Conservation (phyloP, 73 alveolate genomes). For the Paraurostyla sp. region DNA sequence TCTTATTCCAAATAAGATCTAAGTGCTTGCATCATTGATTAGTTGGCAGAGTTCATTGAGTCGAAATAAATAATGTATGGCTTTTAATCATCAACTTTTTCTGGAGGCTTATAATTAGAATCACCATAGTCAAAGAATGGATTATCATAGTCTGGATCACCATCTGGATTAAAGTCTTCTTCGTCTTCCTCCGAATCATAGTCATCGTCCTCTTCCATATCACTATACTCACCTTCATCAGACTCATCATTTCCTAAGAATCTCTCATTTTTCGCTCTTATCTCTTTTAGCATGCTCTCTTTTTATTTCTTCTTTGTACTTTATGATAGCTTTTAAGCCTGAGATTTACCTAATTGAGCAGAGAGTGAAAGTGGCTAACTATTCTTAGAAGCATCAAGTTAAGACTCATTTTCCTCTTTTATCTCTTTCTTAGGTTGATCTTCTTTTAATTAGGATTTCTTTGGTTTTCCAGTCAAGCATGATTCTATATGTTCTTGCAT, state of each 20-base stretch:
- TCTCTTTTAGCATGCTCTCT: too few relatives aligned
- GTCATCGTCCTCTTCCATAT: not conserved
- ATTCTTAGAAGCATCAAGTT: too few relatives aligned
- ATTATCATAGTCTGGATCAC: not conserved
- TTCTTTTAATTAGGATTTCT: not conserved
- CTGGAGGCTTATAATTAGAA: not conserved
- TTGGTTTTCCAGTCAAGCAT: not conserved
- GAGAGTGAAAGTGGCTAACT: too few relatives aligned
- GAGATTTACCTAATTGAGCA: too few relatives aligned
- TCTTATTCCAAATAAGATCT: slow-evolving; percentile 48
- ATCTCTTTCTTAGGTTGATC: not conserved
- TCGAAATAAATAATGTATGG: slow-evolving; percentile 58
- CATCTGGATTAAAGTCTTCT: too few relatives aligned
- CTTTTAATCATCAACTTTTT: not conserved
- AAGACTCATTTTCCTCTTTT: not conserved
- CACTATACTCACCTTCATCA: slow-evolving; percentile 20
- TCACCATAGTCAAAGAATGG: not conserved
- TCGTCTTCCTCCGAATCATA: too few relatives aligned
- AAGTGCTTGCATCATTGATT: not conserved
- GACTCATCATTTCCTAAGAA: not conserved
- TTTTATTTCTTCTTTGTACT: too few relatives aligned
- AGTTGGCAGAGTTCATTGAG: slow-evolving; percentile 3
- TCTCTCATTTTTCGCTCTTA: too few relatives aligned
- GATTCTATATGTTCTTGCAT: not conserved
- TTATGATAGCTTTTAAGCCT: too few relatives aligned